Base-by-base conservation (phyloP, 805 yeast species). In the Nakazawaea ambrosiae region DNA sequence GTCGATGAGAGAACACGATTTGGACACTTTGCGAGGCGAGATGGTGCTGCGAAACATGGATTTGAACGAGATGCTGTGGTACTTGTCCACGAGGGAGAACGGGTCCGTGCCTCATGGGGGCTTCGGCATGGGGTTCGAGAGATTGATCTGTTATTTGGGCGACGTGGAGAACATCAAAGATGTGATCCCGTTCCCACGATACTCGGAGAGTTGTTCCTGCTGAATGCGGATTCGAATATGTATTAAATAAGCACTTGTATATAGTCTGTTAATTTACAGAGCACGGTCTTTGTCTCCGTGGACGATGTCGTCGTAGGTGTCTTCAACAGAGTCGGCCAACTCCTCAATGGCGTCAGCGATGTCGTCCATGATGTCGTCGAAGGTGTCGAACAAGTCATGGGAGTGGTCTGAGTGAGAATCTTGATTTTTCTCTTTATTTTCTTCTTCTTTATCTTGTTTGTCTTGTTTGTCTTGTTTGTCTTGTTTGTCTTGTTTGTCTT, bases 71-170 rank as follows among this genome's bases (percentile, higher is more conserved):
- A 56, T 92, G 56, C 66, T 73, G 22, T 92, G 99, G 99, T 92
- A 89, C 53, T 47, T 81, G 20, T 72, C 79, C 1, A 65, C 83
- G 7, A 67, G 98, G 42, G 64, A 64, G 43, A 78, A 82, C 48
- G 97, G 97, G 0, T 64, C 83, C 2, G 80, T 80, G 17, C 96
- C 97, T 0, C 97, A 90, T 54, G 98, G 98, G 33, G 99, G 99
- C 0, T 92, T 82, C 59, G 99, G 99, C 0, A 65, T 92, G 66
- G 99, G 99, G 0, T 76, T 89, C 47, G 98, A 92, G 56, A 65
- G 99, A 42, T 60, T 92, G 22, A 56, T 92, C 12, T 76, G 82
- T 38, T 89, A 80, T 47, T 60, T 88, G 39, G 68, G 78, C 6
- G 87, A 79, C 3, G 66, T 81, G 15, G 89, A 81, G 22, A 92